Conservation (phyloP, 2,329 filamentous ascomycete genomes). For the Metarhizium humberi region DNA sequence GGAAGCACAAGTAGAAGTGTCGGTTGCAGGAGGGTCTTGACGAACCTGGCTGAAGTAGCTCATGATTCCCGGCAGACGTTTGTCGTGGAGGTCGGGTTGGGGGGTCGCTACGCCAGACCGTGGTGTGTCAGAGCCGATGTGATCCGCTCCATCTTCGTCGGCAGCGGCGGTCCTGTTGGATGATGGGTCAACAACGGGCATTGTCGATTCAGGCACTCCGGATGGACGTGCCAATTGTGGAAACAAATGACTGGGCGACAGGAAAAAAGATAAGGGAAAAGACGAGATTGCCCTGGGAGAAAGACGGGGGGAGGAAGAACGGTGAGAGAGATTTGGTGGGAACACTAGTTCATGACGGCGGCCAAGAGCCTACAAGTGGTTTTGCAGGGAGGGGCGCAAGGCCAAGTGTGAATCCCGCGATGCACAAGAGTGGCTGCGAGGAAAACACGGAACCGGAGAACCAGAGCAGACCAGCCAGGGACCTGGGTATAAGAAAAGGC, state of each 20-base stretch:
- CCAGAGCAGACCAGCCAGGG: conserved; percentile 1
- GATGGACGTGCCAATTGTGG: not conserved
- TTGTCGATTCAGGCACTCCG: conserved; percentile 19
- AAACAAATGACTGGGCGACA: not conserved
- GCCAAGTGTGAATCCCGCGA: conserved; percentile 3
- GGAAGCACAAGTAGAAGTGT: conserved; percentile 17
- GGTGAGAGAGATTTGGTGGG: conserved; percentile 15
- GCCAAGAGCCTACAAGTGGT: conserved; percentile 18
- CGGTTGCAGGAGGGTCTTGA: conserved; percentile 61
- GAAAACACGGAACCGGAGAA: conserved; percentile 2
- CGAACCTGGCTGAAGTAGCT: conserved; percentile 99
- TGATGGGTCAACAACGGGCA: conserved; percentile 43
- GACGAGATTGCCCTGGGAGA: not conserved
- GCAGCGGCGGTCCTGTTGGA: conserved; percentile 43
- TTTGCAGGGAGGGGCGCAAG: conserved; percentile 1
- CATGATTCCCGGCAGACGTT: conserved; percentile 90
- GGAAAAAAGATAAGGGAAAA: conserved; percentile 3
- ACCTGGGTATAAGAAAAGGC: not conserved
- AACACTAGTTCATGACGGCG: conserved; percentile 32
- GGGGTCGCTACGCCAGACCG: conserved; percentile 89
- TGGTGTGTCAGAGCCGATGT: conserved; percentile 77
- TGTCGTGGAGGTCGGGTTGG: conserved; percentile 87
- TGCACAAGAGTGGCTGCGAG: conserved; percentile 13
- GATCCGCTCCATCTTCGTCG: conserved; percentile 65
- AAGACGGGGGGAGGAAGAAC: conserved; percentile 15